These are phyloP conservation scores for Leishmania aethiopica DNA, from an alignment of 208 protist genomes.

Conservation along the genomic window DNA sequence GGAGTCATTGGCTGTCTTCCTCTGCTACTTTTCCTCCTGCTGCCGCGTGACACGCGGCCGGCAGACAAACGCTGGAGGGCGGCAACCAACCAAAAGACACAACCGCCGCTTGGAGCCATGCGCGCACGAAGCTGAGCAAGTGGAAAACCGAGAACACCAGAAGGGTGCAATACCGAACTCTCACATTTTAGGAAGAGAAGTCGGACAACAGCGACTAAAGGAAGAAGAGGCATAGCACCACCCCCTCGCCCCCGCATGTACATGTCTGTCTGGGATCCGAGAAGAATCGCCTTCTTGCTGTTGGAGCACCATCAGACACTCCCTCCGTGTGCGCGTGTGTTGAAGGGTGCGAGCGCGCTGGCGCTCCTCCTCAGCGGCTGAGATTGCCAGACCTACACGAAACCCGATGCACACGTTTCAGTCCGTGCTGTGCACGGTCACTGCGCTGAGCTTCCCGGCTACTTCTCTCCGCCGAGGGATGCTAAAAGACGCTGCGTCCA, in stretches of 20 bases:
- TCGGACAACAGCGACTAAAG: not conserved
- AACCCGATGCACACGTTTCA: not conserved
- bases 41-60: not conserved
- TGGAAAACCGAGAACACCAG: not conserved
- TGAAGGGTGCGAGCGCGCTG: not conserved
- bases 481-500: slow-evolving; percentile 21
- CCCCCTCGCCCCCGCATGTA: not conserved
- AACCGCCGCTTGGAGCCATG: not conserved
- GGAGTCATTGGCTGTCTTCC: not conserved
- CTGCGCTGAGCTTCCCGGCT: not conserved
- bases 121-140: not conserved
- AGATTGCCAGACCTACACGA: not conserved
- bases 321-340: not conserved
- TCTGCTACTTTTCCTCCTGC: not conserved
- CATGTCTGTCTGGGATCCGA: not conserved
- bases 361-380: not conserved
- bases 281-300: not conserved
- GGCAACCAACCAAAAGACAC: not conserved
- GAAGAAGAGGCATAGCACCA: not conserved
- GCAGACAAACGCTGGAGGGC: not conserved
- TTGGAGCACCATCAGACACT: not conserved
- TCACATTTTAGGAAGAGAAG: not conserved
- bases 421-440: not conserved
- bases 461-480: not conserved
- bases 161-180: not conserved